Evolutionary conservation across 2,329 filamentous ascomycete species (phyloP).

Genomic region (Beauveria australis): DNA sequence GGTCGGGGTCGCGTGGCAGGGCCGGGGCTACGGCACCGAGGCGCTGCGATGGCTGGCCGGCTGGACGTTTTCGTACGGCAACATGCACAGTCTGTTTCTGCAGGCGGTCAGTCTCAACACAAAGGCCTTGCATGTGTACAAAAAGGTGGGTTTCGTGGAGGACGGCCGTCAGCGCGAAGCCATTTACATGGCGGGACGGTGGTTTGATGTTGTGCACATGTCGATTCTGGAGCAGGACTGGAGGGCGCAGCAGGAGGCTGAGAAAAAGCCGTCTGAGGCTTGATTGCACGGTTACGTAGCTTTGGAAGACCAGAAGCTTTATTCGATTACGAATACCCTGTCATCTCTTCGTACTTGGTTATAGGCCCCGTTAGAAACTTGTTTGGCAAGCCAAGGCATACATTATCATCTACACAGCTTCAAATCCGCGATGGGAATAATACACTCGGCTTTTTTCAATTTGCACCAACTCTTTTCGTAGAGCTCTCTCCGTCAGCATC

Average conservation of each 20-base stretch:
- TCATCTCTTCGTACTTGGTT: no score
- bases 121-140: constrained; percentile 29
- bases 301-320: no score
- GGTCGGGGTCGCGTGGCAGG: constrained; percentile 25
- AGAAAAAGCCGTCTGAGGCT: neutral
- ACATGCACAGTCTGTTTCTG: constrained; percentile 31
- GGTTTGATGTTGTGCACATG: constrained; percentile 21
- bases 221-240: constrained; percentile 29
- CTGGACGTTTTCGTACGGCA: constrained; percentile 33
- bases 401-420: no score
- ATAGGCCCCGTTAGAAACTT: no score
- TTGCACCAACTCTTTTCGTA: no score
- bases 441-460: no score
- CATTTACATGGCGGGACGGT: constrained; percentile 29
- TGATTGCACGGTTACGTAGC: neutral
- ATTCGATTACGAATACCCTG: no score
- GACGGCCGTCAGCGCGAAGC: constrained; percentile 29
- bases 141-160: constrained; percentile 31
- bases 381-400: no score
- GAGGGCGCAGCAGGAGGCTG: constrained; percentile 10
- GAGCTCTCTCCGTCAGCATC: no score
- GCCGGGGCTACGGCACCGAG: constrained; percentile 34
- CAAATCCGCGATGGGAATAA: no score
- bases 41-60: constrained; percentile 34
- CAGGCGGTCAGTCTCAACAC: constrained; percentile 31